Percentiles rank a stretch among this genome's conserved stretches.
Conservation (phyloP, 2,329 filamentous ascomycete genomes). For the Neocatenulostroma microsporum region DNA sequence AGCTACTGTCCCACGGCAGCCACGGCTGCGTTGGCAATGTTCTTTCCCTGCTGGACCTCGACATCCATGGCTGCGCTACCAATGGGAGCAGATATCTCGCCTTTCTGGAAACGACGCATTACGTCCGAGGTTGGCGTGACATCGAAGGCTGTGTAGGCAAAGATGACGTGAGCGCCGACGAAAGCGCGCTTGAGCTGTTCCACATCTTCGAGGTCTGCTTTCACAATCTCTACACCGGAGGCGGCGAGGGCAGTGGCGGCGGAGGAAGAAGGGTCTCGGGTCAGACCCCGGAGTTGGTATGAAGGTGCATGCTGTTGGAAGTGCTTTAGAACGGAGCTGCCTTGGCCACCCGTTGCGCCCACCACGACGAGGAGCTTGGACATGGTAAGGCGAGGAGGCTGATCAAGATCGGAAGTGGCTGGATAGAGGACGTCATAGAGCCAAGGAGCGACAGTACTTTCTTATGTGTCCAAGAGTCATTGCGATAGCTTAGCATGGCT, state of each 20-base stretch:
- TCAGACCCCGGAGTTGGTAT: conserved; percentile 30
- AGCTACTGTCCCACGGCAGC: conserved; percentile 27
- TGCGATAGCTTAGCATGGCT: too few species aligned
- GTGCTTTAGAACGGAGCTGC: conserved; percentile 14
- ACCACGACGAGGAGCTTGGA: conserved; percentile 16
- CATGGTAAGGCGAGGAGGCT: too few species aligned
- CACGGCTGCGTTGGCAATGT: conserved; percentile 47
- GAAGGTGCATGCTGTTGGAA: conserved; percentile 12
- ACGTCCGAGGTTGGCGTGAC: conserved; percentile 8
- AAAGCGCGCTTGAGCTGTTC: conserved; percentile 30
- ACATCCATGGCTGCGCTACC: conserved; percentile 41
- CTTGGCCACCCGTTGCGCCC: conserved; percentile 18
- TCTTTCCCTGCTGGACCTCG: conserved; percentile 47
- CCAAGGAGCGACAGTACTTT: too few species aligned
- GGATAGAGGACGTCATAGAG: too few species aligned
- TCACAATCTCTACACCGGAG: conserved; percentile 33
- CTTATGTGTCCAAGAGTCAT: too few species aligned
- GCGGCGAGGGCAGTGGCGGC: conserved; percentile 28
- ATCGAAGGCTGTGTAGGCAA: conserved; percentile 22
- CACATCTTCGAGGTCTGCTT: conserved; percentile 29
- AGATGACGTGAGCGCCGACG: conserved; percentile 32
- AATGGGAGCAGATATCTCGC: conserved; percentile 3
- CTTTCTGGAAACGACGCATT: conserved; percentile 1
- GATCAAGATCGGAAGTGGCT: too few species aligned
- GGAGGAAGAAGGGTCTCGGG: conserved; percentile 35